Conservation (phyloP, 192 early-diverging fungal genomes). For the Coemansia asiatica region DNA sequence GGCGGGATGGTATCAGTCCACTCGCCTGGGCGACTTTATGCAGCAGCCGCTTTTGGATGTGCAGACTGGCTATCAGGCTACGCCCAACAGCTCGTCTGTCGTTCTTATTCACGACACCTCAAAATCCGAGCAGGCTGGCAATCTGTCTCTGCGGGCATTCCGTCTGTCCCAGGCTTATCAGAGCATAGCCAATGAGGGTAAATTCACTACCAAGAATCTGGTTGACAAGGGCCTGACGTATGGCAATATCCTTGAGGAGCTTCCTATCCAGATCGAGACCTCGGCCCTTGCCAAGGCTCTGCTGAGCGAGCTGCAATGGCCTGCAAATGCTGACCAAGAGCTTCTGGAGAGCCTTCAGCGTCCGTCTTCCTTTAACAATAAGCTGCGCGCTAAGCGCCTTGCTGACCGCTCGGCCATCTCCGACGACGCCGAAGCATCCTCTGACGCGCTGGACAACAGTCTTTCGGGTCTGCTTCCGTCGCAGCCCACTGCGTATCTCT, state of each 20-base stretch:
- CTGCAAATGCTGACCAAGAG: constrained; percentile 53
- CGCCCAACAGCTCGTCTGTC: constrained; percentile 76
- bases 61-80: constrained; percentile 87
- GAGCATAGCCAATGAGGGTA: constrained; percentile 75
- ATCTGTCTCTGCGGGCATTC: constrained; percentile 82
- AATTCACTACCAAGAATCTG: constrained; percentile 84
- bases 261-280: constrained; percentile 86
- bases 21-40: constrained; percentile 85
- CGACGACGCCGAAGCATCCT: constrained; percentile 50
- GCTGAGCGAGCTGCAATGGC: constrained; percentile 67
- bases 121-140: constrained; percentile 79
- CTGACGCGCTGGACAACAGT: constrained; percentile 30
- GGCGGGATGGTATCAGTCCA: constrained; percentile 97
- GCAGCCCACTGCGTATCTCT: constrained; percentile 48
- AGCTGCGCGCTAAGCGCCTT: constrained; percentile 57
- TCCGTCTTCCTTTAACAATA: constrained; percentile 57
- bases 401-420: constrained; percentile 65
- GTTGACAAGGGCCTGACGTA: constrained; percentile 75
- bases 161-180: constrained; percentile 84
- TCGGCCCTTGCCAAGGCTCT: constrained; percentile 78
- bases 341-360: constrained; percentile 69
- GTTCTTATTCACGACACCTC: constrained; percentile 92
- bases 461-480: constrained; percentile 50
- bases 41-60: constrained; percentile 87
- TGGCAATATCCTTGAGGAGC: constrained; percentile 84